Percentiles rank a stretch among this genome's conserved stretches.
phyloP scores from a whole-genome alignment of 257 asterid species.

The Catharanthus roseus region DNA sequence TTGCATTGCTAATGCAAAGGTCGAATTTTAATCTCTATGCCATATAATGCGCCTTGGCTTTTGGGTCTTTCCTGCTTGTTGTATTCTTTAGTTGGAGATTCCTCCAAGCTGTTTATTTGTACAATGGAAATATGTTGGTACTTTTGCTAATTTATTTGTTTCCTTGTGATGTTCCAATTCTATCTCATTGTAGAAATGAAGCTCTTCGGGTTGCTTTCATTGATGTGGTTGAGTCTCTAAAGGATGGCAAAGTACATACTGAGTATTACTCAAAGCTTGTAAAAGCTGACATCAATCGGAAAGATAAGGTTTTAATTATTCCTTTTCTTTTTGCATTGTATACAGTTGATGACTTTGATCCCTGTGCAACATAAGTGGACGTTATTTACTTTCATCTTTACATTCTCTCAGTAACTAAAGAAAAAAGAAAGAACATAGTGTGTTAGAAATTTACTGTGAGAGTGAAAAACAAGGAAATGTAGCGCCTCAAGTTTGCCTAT shows the following conservation, averaged over 20 bases:
- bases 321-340: not conserved
- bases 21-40: conserved; percentile 13
- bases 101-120: not conserved
- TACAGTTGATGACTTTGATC: not conserved
- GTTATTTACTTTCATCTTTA: not conserved
- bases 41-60: not conserved
- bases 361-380: not conserved
- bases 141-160: not conserved
- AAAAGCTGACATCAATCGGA: conserved; percentile 90
- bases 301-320: conserved; percentile 63
- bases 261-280: conserved; percentile 92
- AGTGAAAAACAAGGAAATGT: not conserved
- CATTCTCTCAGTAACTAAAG: not conserved
- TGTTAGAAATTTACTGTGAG: not conserved
- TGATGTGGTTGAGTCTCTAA: conserved; percentile 84
- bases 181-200: conserved; percentile 56
- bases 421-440: not conserved
- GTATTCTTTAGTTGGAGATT: not conserved
- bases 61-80: not conserved
- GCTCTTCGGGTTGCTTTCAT: conserved; percentile 98
- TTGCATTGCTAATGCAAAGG: conserved; percentile 97
- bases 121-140: not conserved
- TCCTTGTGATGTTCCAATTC: not conserved
- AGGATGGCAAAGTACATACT: conserved; percentile 73
- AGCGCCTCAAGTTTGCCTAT: not conserved